These are phyloP conservation scores for Cantharellus anzutake DNA, from an alignment of 768 basidiomycete species.

Conservation along the genomic window DNA sequence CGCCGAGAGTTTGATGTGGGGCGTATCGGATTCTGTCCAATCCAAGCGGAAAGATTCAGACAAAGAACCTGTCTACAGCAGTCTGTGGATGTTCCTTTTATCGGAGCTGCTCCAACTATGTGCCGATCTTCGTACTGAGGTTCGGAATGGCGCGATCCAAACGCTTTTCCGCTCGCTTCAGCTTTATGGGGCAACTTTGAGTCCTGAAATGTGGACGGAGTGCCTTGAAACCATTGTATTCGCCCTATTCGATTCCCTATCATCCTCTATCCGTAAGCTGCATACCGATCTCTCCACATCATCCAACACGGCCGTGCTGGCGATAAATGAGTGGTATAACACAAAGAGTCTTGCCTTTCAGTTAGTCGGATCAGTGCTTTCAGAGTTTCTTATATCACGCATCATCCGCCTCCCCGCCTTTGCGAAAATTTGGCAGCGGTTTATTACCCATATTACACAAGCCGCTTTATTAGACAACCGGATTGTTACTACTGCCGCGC, in stretches of 20 bases:
- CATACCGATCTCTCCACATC: constrained; percentile 4
- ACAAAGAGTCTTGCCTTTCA: constrained; percentile 71
- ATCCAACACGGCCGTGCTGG: constrained; percentile 8
- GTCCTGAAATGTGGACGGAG: constrained; percentile 67
- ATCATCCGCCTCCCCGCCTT: constrained; percentile 59
- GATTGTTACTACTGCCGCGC: constrained; percentile 57
- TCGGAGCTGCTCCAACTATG: constrained; percentile 69
- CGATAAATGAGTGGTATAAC: constrained; percentile 55
- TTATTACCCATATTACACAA: constrained; percentile 53
- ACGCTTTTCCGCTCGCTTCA: constrained; percentile 88
- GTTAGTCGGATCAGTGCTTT: constrained; percentile 68
- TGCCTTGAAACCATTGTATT: constrained; percentile 86
- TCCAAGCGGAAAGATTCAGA: constrained; percentile 49
- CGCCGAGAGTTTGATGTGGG: constrained; percentile 85
- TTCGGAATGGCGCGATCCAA: constrained; percentile 85
- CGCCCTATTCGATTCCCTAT: constrained; percentile 60
- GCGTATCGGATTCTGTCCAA: constrained; percentile 89
- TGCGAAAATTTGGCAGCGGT: constrained; percentile 48
- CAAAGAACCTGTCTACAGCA: constrained; percentile 52
- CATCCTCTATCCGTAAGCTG: constrained; percentile 18
- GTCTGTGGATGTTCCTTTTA: constrained; percentile 87
- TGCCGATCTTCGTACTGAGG: constrained; percentile 66
- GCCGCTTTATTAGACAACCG: constrained; percentile 50
- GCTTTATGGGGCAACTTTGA: constrained; percentile 76
- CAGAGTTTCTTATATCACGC: constrained; percentile 55